Conservation (phyloP, 176 grass and related monocot species). For the Aegilops sharonensis region DNA sequence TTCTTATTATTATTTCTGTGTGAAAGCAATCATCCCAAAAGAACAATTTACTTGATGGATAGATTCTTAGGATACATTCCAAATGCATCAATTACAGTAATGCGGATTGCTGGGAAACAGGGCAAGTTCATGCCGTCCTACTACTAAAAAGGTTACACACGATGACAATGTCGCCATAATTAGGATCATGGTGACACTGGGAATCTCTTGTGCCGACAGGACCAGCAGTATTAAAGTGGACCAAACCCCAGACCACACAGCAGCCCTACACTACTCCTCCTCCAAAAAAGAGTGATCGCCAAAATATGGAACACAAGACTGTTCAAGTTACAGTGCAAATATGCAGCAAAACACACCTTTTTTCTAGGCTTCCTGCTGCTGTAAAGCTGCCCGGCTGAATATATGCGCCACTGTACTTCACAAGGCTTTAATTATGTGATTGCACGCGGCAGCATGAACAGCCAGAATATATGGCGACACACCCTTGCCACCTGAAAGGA, state of each 20-base stretch:
- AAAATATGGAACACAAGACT: not conserved
- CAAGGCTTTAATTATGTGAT: constrained; percentile 2
- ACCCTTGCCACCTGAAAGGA: constrained; percentile 30
- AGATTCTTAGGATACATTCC: not conserved
- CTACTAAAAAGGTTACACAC: not conserved
- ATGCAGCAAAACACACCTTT: not conserved
- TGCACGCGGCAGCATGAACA: constrained; percentile 8
- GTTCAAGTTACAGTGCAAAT: not conserved
- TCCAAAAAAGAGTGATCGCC: not conserved
- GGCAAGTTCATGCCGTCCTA: not conserved
- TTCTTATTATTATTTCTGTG: not conserved
- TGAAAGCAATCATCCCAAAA: not conserved
- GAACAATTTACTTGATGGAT: not conserved
- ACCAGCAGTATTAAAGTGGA: not conserved
- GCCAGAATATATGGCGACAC: constrained; percentile 14
- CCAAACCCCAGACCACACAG: not conserved
- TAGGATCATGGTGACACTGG: constrained; percentile 13
- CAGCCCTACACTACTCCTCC: not conserved
- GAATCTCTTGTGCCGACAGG: constrained; percentile 23
- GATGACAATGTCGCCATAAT: constrained; percentile 24
- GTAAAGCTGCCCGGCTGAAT: constrained; percentile 9
- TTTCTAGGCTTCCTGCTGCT: not conserved
- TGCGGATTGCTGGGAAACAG: not conserved
- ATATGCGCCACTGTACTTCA: not conserved
- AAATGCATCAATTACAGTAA: not conserved